These are phyloP conservation scores for Barnettozyma hawaiiensis DNA, from an alignment of 1,139 yeast genomes.

Conservation along the genomic window DNA sequence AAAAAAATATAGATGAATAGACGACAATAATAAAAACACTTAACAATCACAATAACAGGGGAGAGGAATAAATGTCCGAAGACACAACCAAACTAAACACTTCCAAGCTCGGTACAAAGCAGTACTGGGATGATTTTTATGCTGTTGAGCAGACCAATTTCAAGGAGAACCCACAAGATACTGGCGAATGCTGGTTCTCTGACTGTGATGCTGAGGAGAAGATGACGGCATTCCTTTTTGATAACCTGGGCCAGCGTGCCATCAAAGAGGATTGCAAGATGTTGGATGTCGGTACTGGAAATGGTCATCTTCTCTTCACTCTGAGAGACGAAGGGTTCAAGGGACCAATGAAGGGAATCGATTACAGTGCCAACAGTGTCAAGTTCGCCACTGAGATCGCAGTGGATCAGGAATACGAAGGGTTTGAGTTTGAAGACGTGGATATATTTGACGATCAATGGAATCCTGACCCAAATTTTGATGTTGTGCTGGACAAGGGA, in stretches of 20 bases:
- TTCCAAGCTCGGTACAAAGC: constrained; percentile 72
- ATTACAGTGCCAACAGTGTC: constrained; percentile 77
- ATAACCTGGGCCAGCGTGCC: constrained; percentile 31
- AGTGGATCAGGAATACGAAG: constrained; percentile 37
- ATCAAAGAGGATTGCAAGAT: constrained; percentile 35
- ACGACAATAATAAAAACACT: not conserved
- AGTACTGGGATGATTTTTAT: constrained; percentile 91
- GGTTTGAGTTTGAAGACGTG: constrained; percentile 35
- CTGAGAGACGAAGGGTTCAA: constrained; percentile 54
- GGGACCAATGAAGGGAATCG: constrained; percentile 63
- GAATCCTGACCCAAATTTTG: constrained; percentile 39
- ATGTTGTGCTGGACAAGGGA: constrained; percentile 84
- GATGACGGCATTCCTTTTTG: constrained; percentile 62
- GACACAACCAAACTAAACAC: constrained; percentile 53
- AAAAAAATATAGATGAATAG: too few relatives aligned
- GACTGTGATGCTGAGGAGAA: constrained; percentile 86
- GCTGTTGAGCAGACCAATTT: constrained; percentile 66
- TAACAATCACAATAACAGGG: too few relatives aligned
- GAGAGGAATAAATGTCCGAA: too few relatives aligned
- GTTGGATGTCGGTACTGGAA: constrained; percentile 91
- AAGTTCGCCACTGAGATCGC: constrained; percentile 58
- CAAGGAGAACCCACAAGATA: constrained; percentile 64
- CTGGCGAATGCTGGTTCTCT: constrained; percentile 95
- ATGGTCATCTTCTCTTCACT: constrained; percentile 80
- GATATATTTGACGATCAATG: constrained; percentile 36